Base-by-base conservation (phyloP, 371 early-diverging fungal species). In the Saksenaea vasiformis region DNA sequence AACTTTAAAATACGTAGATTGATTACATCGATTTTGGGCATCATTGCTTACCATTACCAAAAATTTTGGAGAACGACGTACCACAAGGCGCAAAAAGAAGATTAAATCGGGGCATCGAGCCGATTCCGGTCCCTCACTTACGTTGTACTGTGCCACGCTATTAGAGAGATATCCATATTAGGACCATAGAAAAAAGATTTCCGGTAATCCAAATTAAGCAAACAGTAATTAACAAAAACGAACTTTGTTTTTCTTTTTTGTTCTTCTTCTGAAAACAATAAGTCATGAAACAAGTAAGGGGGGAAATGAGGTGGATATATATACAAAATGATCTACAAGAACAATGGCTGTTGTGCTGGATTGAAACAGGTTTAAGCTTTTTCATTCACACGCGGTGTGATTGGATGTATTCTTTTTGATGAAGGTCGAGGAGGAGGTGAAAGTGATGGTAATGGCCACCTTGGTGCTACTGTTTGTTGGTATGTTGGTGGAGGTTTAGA, bases 31-130 rank as follows among this genome's bases (percentile, higher is more conserved):
- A 85, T 86, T 53, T 58, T 78, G 58, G 87, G 87, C 39, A 87
- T 87, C 37, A 72, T 85, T 61, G 68, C 73, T 5, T 83, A 87
- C 67, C 85, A 87, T 47, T 85, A 83, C 54, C 77, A 81, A 68
- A 84, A 80, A 58, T 56, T 83, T 36, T 74, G 74, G 11, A 81
- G 72, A 31, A 31, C 31, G 54, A 36, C 62, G 5, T 60, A 72
- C 13, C 34, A 61, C 19, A 10, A 60, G 14, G 73, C 74, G 34
- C 72, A 66, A 19, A 38, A 24, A n/a, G 64, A 59, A 47, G 66
- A 73, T 55, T 66, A 66, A 43, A 66, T 69, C 51, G 51, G 51
- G 22, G 51, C 51, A 47, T 9, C 9, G 10, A 47, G 51, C 51
- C 51, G 51, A 47, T 47, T 47, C 51, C 51, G 51, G 51, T 47